Evolutionary conservation across 2,329 filamentous ascomycete species (phyloP).

Genomic region (Microcyclospora tardicrescens): DNA sequence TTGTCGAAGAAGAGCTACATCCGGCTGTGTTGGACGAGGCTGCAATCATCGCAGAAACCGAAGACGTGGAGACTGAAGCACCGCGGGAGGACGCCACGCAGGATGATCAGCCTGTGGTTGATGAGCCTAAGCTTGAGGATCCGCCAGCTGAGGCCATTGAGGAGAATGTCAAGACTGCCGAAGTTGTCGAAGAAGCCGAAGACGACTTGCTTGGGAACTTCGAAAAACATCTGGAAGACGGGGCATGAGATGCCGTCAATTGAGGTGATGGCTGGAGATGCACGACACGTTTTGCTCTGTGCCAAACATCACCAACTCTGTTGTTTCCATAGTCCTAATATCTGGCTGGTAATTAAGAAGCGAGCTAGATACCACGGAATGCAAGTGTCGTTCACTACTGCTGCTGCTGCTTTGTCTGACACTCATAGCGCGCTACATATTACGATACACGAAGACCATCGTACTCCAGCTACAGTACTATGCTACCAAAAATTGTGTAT

Average conservation of each 20-base stretch:
- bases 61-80: background rate
- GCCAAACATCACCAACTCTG: background rate
- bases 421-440: no score
- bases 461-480: no score
- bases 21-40: background rate
- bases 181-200: conserved; percentile 13
- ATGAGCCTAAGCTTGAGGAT: background rate
- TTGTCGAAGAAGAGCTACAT: background rate
- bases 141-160: conserved; percentile 2
- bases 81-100: conserved; percentile 1
- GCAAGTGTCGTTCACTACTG: no score
- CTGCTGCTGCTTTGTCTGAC: no score
- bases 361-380: no score
- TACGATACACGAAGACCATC: no score
- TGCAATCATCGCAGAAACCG: conserved; percentile 1
- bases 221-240: conserved; percentile 14
- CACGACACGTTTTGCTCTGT: background rate
- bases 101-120: background rate
- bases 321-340: background rate
- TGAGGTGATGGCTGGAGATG: background rate
- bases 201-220: conserved; percentile 19
- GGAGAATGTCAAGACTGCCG: background rate
- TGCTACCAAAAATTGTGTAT: no score
- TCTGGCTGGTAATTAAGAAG: no score
- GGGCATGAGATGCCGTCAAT: background rate